A percentile compares a stretch with the other conserved stretches of the same genome.
Conservation (phyloP, 345 rosid genomes). For the Lagerstroemia speciosa region DNA sequence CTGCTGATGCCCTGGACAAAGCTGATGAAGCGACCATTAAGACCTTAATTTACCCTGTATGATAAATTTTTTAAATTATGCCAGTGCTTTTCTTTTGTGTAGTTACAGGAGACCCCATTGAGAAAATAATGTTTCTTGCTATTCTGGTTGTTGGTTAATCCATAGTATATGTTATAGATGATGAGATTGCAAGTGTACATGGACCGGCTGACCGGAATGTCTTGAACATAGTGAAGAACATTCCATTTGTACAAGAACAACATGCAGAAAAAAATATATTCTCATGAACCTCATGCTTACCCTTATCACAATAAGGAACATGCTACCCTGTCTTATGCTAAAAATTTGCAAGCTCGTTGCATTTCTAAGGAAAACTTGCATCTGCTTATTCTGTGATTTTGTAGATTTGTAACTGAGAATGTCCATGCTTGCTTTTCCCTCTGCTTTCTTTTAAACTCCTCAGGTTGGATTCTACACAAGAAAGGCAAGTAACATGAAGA, state of each 20-base stretch:
- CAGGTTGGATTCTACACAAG: conserved; percentile 93
- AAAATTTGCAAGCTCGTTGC: neutral
- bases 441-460: neutral
- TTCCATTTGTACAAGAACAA: neutral
- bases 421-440: conserved; percentile 2
- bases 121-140: neutral
- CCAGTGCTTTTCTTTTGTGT: neutral
- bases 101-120: neutral
- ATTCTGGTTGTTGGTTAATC: neutral
- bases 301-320: neutral
- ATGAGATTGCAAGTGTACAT: neutral
- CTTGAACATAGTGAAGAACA: neutral
- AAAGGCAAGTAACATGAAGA: conserved; percentile 84
- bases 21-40: conserved; percentile 72
- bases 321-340: neutral
- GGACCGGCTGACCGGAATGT: neutral
- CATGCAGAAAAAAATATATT: neutral
- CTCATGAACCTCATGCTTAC: neutral
- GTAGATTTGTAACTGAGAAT: neutral
- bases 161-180: neutral
- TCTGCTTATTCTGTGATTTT: neutral
- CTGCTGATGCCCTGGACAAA: conserved; percentile 69
- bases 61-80: neutral
- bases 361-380: neutral
- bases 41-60: conserved; percentile 81